Evolutionary conservation across 2,329 filamentous ascomycete genomes (phyloP).

Genomic region (Alternaria triticimaculans): DNA sequence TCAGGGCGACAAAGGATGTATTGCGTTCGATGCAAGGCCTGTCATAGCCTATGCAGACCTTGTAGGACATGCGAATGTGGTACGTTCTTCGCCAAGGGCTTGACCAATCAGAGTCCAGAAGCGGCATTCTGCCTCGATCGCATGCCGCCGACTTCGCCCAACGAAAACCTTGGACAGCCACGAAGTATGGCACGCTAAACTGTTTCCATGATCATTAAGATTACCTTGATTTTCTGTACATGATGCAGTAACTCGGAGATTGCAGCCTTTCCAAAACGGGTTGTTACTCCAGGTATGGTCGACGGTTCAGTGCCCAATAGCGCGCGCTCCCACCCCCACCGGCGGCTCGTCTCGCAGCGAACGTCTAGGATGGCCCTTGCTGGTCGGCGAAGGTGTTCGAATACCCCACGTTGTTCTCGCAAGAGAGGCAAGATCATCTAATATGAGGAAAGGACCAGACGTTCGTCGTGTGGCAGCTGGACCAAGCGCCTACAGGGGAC

Average conservation of each 20-base stretch:
- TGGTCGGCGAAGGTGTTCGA: neutral
- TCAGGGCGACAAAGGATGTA: slow-evolving; percentile 12
- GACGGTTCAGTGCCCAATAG: slow-evolving; percentile 1
- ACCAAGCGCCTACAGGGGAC: neutral
- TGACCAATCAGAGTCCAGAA: slow-evolving; percentile 36
- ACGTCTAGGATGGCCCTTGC: slow-evolving; percentile 14
- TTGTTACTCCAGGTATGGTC: neutral
- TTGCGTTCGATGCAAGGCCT: slow-evolving; percentile 21
- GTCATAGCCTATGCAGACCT: slow-evolving; percentile 24
- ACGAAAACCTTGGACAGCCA: slow-evolving; percentile 24
- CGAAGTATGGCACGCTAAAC: slow-evolving; percentile 26
- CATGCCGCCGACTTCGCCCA: slow-evolving; percentile 40
- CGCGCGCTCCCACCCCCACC: slow-evolving; percentile 15
- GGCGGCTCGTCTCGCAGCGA: slow-evolving; percentile 27
- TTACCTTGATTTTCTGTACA: neutral
- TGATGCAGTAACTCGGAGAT: neutral
- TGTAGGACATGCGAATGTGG: slow-evolving; percentile 35
- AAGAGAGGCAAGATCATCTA: neutral
- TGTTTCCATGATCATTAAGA: neutral
- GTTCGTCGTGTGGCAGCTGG: neutral
- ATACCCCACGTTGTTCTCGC: neutral
- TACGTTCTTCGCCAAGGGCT: slow-evolving; percentile 21
- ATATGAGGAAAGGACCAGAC: neutral
- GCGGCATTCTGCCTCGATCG: slow-evolving; percentile 18
- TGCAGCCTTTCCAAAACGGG: neutral